These are phyloP conservation scores for Colletotrichum filicis DNA, from an alignment of 2,329 filamentous ascomycete genomes.

Conservation along the genomic window DNA sequence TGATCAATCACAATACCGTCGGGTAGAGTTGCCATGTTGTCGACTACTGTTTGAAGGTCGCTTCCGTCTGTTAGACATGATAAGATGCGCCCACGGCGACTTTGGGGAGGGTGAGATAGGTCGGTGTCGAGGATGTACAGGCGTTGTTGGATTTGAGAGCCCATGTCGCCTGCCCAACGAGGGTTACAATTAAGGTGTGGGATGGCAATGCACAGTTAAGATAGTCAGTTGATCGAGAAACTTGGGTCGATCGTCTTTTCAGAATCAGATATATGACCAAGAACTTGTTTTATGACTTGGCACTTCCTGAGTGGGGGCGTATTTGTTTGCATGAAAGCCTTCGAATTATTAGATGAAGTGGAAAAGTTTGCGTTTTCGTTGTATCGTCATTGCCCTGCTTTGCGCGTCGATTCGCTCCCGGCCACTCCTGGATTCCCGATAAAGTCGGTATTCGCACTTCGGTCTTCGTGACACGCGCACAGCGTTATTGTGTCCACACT, in stretches of 20 bases:
- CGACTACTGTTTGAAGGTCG: not conserved
- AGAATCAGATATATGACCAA: no score
- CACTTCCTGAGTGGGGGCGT: no score
- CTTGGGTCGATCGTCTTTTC: no score
- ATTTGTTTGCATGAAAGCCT: no score
- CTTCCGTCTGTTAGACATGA: slow-evolving; percentile 12
- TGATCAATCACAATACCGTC: slow-evolving; percentile 18
- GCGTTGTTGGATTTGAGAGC: slow-evolving; percentile 8
- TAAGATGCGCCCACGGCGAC: slow-evolving; percentile 5
- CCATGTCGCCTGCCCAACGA: not conserved
- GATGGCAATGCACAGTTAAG: no score
- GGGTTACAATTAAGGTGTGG: no score
- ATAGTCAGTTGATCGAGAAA: no score
- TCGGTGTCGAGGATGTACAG: slow-evolving; percentile 26
- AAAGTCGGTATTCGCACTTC: slow-evolving; percentile 21
- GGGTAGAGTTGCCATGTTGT: slow-evolving; percentile 5
- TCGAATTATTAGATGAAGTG: not conserved
- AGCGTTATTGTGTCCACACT: not conserved
- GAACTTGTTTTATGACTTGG: no score
- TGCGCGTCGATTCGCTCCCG: not conserved
- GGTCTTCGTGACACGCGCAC: not conserved
- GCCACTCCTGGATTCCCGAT: not conserved
- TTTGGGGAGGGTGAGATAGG: not conserved
- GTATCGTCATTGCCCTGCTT: not conserved
- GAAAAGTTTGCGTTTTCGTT: not conserved